Base-by-base conservation (phyloP, 768 basidiomycete genomes). In the Collybiopsis luxurians region DNA sequence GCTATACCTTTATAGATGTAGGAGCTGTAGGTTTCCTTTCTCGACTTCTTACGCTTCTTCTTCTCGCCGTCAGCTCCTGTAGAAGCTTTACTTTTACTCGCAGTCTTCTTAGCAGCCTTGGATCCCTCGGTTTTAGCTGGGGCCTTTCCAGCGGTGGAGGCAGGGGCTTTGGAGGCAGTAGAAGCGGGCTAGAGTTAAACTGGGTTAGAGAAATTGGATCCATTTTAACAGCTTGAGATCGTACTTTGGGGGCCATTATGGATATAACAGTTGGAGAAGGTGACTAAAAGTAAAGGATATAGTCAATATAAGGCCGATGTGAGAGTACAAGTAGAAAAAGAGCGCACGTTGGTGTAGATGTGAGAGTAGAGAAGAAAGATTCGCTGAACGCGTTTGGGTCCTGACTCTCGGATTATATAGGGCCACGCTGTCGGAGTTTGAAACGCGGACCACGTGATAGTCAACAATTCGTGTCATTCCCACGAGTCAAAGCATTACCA, bases 1-100 rank as follows among this genome's bases (percentile, higher is more conserved):
- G n/a, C n/a, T n/a, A n/a, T 44, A 86, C 86, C 85, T 73, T 89
- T 89, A 78, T 89, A 90, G 69, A 93, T 90, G 78, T 92, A 92
- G 27, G 89, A 87, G 68, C 85, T 85, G 79, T 89, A 90, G 2
- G 88, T 89, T 76, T 90, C 88, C 79, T 89, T 88, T 68, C 89
- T 83, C 48, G 81, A 70, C 81, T 91, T 92, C 72, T 80, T 82
- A 69, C 86, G 81, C 78, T 87, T 87, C 83, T 89, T 89, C 81
- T 89, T 88, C 69, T 89, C 87, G 52, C 79, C 83, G 50, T 80
- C 83, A 42, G 81, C 66, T 11, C 76, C 64, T 19, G 76, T 76
- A 62, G 71, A 66, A 23, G 71, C 66, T 45, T 65, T 70, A 62
- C 74, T 71, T 73, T 85, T 85, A 73, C 80, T 79, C 13, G 85